Evolutionary conservation across 148 eudicot genomes (phyloP).

Genomic region (Fagopyrum homotropicum): DNA sequence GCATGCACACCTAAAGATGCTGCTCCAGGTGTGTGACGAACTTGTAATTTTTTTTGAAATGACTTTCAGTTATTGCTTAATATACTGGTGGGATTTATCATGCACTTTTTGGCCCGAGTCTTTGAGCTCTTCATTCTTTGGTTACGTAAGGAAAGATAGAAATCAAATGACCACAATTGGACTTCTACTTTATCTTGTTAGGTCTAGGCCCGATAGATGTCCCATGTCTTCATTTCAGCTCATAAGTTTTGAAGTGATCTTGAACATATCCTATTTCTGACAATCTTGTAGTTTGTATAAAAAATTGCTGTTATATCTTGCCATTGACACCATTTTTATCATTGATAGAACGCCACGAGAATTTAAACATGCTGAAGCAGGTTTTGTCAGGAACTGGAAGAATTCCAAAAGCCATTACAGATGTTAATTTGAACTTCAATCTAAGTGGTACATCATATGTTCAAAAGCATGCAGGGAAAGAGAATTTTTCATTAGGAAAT

Average conservation of each 20-base stretch:
- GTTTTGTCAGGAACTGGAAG: slow-evolving; percentile 8
- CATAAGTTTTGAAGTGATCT: background rate
- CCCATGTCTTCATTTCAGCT: background rate
- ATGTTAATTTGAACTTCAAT: background rate
- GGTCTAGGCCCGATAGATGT: too few species aligned
- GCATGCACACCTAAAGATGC: background rate
- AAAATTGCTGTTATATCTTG: background rate
- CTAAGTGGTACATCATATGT: background rate
- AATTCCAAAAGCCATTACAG: background rate
- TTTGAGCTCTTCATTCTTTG: too few species aligned
- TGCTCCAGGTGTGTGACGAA: slow-evolving; percentile 10
- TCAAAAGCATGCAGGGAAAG: background rate
- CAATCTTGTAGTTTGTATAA: background rate
- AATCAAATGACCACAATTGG: too few species aligned
- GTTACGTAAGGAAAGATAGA: too few species aligned
- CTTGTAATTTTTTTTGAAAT: background rate
- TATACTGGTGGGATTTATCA: background rate
- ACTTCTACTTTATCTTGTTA: too few species aligned
- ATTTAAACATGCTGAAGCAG: slow-evolving; percentile 1
- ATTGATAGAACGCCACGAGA: background rate
- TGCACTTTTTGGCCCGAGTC: too few species aligned
- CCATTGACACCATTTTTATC: background rate
- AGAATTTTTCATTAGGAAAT: background rate
- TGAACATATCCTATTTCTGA: background rate
- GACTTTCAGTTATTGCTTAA: background rate